Base-by-base conservation (phyloP, 495 filamentous ascomycete species). In the Pyrenula massariospora region DNA sequence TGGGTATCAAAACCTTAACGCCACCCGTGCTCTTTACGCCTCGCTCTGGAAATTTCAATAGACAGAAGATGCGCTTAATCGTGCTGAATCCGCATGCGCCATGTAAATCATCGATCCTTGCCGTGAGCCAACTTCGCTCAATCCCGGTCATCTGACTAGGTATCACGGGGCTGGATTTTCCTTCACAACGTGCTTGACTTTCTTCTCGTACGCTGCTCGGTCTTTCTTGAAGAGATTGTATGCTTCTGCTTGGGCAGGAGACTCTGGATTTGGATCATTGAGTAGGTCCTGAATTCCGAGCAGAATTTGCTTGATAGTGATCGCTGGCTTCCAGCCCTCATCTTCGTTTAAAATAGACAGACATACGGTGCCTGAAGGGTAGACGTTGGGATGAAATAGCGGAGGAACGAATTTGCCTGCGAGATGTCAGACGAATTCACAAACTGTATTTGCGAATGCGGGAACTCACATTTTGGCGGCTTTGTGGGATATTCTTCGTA, bases 311-410 rank as follows among this genome's bases (percentile, higher is more conserved):
- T 95, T 95, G 67, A 97, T 89, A 2, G 94, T 99, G 66, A 97
- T 99, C 1, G 94, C 91, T 10, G 93, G 93, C 67, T 91, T 90
- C 93, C 94, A 99, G 10, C 87, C 93, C 65, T 99, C 93, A 59
- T 99, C 93, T 68, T 99, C 94, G 70, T 99, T 99, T 57, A 99
- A 70, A 62, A 99, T 99, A 15, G 89, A 95, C 12, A 99, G 81
- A 67, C 93, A 99, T 54, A 99, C 94, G 20, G 93, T 97, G 56
- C 93, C 94, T 1, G 92, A 96, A 1, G 93, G 93, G 67, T 99
- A 99, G 63, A 99, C 94, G 65, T 99, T 99, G 0, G 93, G 93
- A 67, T 99, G 93, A 77, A 97, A 99, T 12, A 99, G 85, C 2
- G 93, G 91, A 5, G 93, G 93, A 1, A 84, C 79, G 63, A 99